Conservation (phyloP, 306 rosid genomes). For the Trichosanthes cucumerina region DNA sequence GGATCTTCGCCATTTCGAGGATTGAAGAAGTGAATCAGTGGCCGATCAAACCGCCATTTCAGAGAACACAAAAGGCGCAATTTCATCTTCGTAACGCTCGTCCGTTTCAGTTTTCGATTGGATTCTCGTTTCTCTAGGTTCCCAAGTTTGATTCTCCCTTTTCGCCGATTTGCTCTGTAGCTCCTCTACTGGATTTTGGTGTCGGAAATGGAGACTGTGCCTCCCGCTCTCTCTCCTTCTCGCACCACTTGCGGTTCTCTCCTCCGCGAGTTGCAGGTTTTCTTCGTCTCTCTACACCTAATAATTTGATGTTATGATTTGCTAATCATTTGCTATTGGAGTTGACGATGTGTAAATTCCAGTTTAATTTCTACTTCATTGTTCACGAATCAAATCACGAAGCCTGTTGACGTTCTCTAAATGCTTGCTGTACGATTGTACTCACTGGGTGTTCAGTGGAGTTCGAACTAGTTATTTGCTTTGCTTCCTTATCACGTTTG, state of each 20-base stretch:
- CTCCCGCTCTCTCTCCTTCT: constrained; percentile 52
- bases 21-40: too few species aligned
- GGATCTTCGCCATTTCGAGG: neutral
- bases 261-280: constrained; percentile 78
- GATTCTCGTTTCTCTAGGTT: constrained; percentile 15
- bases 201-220: constrained; percentile 29
- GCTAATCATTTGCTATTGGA: neutral
- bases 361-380: neutral
- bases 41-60: neutral
- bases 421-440: neutral
- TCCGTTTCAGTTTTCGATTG: neutral
- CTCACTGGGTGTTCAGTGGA: neutral
- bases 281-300: neutral
- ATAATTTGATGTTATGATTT: neutral
- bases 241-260: constrained; percentile 92
- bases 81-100: constrained; percentile 10
- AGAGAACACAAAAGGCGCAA: neutral
- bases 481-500: neutral
- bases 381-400: neutral
- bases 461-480: neutral
- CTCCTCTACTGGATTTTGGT: neutral
- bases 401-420: neutral
- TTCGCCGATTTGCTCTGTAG: neutral
- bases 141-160: neutral
- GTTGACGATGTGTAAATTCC: neutral